Conservation (phyloP, 2,329 filamentous ascomycete genomes). For the Alternaria arborescens region DNA sequence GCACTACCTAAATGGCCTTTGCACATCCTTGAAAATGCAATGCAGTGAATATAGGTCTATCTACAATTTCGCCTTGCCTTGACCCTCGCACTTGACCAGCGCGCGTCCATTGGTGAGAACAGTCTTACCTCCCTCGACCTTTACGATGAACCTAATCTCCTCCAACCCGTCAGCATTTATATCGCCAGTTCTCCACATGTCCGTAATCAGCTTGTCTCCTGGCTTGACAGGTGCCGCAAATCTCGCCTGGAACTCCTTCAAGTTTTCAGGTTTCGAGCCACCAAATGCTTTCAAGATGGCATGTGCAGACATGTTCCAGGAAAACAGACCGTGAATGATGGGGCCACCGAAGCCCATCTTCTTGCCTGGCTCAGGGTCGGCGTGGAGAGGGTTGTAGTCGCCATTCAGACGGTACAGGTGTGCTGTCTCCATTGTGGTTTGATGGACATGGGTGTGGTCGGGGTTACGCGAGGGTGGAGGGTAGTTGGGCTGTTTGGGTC, state of each 20-base stretch:
- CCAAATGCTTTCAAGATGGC: constrained; percentile 77
- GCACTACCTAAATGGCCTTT: background rate
- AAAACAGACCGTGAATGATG: constrained; percentile 90
- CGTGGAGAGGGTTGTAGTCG: constrained; percentile 94
- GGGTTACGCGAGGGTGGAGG: constrained; percentile 77
- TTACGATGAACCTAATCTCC: constrained; percentile 82
- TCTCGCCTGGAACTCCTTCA: constrained; percentile 87
- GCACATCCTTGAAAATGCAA: background rate
- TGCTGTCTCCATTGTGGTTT: constrained; percentile 76
- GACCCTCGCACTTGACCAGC: constrained; percentile 71
- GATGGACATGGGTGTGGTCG: constrained; percentile 73
- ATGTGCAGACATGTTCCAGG: constrained; percentile 82
- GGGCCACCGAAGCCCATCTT: constrained; percentile 91
- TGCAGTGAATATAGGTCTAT: background rate
- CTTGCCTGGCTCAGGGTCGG: constrained; percentile 81
- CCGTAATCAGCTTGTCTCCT: constrained; percentile 80
- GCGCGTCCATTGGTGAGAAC: constrained; percentile 88
- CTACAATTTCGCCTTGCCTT: constrained; percentile 52
- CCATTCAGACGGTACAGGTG: constrained; percentile 75
- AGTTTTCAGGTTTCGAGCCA: constrained; percentile 78
- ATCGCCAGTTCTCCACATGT: constrained; percentile 81
- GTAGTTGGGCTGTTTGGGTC: constrained; percentile 78
- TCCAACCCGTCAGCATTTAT: constrained; percentile 72
- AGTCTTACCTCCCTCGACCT: constrained; percentile 81
- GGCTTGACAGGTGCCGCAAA: constrained; percentile 87